Percentiles rank a stretch among this genome's conserved stretches.
Evolutionary conservation across 805 yeast species (phyloP).

Genomic region (Sungouiozyma intestinalis): DNA sequence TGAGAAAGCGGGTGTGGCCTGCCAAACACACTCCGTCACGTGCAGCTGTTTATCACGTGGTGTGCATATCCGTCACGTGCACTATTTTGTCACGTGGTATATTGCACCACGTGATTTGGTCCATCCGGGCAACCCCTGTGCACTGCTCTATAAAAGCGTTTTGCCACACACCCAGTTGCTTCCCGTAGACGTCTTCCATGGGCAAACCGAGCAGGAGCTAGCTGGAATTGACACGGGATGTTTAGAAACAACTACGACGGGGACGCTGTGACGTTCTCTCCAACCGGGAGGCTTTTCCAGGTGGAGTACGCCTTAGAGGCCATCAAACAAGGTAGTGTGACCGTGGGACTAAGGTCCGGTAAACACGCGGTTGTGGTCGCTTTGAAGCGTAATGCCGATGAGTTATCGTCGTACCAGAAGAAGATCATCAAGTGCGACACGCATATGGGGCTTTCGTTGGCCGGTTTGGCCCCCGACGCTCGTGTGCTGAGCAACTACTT

Average conservation of each 20-base stretch:
- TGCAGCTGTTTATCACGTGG: too few species aligned
- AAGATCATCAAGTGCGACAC: conserved; percentile 85
- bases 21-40: too few species aligned
- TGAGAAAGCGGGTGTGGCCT: too few species aligned
- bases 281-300: conserved; percentile 95
- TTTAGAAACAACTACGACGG: conserved; percentile 98
- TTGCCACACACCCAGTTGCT: background rate
- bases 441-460: conserved; percentile 89
- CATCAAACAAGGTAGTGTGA: conserved; percentile 95
- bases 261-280: conserved; percentile 96
- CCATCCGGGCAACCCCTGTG: background rate
- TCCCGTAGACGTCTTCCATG: too few species aligned
- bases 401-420: conserved; percentile 92
- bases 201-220: too few species aligned
- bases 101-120: too few species aligned
- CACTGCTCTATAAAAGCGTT: background rate
- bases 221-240: too few species aligned
- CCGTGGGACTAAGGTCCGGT: conserved; percentile 84
- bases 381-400: conserved; percentile 92
- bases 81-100: too few species aligned
- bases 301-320: conserved; percentile 98
- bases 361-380: conserved; percentile 89
- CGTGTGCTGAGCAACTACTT: conserved; percentile 82
- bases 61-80: background rate
- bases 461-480: conserved; percentile 98